Evolutionary conservation across 2,329 filamentous ascomycete genomes (phyloP), one percentile per base, ranked within the genome.

Genomic region (Calycina herbarum): DNA sequence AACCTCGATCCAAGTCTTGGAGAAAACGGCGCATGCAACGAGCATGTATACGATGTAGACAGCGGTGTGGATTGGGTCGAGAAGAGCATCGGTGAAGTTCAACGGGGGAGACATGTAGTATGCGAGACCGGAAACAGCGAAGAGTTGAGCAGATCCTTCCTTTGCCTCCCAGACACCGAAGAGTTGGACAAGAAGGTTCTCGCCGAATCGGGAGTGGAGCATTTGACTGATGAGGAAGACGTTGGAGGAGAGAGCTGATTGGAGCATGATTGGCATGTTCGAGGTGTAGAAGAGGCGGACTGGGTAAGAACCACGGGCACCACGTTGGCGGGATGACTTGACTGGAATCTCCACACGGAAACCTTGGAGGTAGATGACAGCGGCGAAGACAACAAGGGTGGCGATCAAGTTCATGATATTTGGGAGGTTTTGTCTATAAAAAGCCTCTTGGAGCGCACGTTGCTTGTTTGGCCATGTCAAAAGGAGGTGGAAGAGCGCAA

Each of bases 231-330:
- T 93, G 71, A 99, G 85, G 89, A 99, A 99, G 82, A 99, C 88
- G 86, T 99, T 99, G 86, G 94, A 97, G 73, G 93, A 97, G 73
- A 99, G 88, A 74, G 95, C 95, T 59, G 94, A 98, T 85, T 99
- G 96, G 79, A 99, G 87, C 95, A 99, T 99, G 83, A 99, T 99
- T 78, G 95, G 95, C 96, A 99, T 99, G 90, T 99, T 99, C 80
- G 94, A 97, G 78, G 95, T 99, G 85, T 99, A 99, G 89, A 99
- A 99, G 67, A 99, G 92, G 77, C 96, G 94, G 80, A 99, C 89
- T 76, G 95, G 95, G 87, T 98, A 99, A 51, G 94, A 96, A 77
- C 94, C 96, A 76, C 95, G 94, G 79, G 96, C 95, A 81, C 95
- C 95, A 86, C 95, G 94, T 87, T 99, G 95, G 82, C 95, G 94